Evolutionary conservation across 768 basidiomycete species (phyloP), one percentile per base, ranked within the genome.

Genomic region (Clitopilus hobsonii): DNA sequence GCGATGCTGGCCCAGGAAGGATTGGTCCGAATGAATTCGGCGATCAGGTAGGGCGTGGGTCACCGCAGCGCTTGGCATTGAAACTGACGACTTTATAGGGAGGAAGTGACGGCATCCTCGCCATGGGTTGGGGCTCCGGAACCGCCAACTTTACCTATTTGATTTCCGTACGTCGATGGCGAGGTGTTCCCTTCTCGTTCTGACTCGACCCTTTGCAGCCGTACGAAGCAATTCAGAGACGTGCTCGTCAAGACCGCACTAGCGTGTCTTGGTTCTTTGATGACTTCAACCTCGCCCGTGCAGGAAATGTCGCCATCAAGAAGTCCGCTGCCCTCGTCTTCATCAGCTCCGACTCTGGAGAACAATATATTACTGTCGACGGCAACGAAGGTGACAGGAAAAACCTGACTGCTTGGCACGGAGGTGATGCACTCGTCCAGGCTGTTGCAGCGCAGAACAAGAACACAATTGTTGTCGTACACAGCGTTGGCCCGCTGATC

Each of bases 81-180:
- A 45, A 23, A 6, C 18, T 20, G 6, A 20, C 26, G 24, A 8
- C 13, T 18, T 26, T 24, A 20, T 57, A 74, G 60, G 83, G 79
- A 49, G 84, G 85, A 23, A 70, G 74, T 26, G 81, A 78, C 49
- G 92, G 92, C 8, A 77, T 88, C 16, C 76, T 97, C 20, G 92
- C 91, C 6, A 88, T 94, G 86, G 93, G 93, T 13, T 97, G 94
- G 94, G 94, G 92, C 30, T 89, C 86, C 50, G 92, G 91, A 5
- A 91, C 93, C 0, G 77, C 82, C 11, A 81, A 84, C 60, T 86
- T 90, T 73, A 83, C 86, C 5, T 94, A 93, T 68, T 80, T 94
- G 13, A 70, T 94, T 56, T 84, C 88, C 49, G 86, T 88, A 54
- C 63, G 82, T 71, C 1, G 13, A 48, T 29, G 6, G 26, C 36